These are phyloP conservation scores for Cucumis melo DNA, from an alignment of 306 rosid species.

Conservation along the genomic window DNA sequence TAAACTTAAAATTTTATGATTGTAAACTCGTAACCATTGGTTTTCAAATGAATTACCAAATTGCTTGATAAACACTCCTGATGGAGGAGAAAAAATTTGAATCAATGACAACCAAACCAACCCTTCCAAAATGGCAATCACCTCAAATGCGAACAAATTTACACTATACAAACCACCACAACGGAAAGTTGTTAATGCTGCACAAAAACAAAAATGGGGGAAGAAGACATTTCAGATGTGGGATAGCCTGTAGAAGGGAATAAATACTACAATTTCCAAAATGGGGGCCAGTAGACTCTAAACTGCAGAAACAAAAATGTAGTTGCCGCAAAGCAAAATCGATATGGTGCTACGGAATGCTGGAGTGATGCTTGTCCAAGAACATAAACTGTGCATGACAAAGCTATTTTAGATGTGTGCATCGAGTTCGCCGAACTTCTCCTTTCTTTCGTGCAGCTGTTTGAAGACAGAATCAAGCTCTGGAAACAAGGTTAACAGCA, in stretches of 20 bases:
- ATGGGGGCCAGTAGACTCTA: background rate
- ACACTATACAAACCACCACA: background rate
- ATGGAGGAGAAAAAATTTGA: background rate
- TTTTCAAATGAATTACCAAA: no score
- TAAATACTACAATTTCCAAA: background rate
- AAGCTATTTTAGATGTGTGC: conserved; percentile 5
- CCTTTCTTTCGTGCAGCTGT: conserved; percentile 68
- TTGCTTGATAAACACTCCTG: no score
- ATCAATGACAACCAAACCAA: background rate
- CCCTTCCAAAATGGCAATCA: background rate
- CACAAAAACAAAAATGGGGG: background rate
- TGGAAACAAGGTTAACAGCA: conserved; percentile 62
- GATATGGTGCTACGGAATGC: background rate
- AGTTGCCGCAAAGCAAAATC: background rate
- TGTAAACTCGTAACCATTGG: no score
- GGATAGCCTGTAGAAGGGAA: background rate
- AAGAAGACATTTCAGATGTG: background rate
- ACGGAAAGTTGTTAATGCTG: background rate
- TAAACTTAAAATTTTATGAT: no score
- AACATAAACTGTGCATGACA: background rate
- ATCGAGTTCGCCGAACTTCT: conserved; percentile 52
- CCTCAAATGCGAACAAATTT: background rate
- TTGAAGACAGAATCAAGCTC: conserved; percentile 53
- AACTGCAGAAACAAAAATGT: background rate
- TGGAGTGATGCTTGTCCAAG: background rate